Percentiles rank a stretch among this genome's conserved stretches.
Evolutionary conservation across 2,329 filamentous ascomycete species (phyloP).

Genomic region (Phaeomoniella chlamydospora): DNA sequence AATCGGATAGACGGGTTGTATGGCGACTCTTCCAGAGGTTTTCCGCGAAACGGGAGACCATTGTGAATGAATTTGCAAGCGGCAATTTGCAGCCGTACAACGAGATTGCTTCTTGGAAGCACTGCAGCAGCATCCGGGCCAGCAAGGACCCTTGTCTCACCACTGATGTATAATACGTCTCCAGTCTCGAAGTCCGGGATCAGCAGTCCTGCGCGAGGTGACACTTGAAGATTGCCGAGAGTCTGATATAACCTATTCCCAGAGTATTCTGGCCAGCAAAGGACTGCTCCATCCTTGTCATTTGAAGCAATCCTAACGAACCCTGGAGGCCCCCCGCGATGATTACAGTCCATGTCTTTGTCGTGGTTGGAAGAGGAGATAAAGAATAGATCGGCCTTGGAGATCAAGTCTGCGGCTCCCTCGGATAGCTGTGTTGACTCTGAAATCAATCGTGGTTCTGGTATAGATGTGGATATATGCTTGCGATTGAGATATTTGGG

Average conservation of each 20-base stretch:
- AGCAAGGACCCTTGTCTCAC: constrained; percentile 50
- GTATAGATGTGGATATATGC: constrained; percentile 38
- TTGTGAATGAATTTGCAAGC: constrained; percentile 47
- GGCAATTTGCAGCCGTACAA: constrained; percentile 50
- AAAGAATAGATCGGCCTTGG: constrained; percentile 61
- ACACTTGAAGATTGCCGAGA: constrained; percentile 58
- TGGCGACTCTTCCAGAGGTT: constrained; percentile 46
- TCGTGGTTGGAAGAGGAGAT: constrained; percentile 50
- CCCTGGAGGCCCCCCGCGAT: constrained; percentile 59
- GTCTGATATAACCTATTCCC: constrained; percentile 77
- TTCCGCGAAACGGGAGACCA: constrained; percentile 55
- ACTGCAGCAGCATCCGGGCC: constrained; percentile 46
- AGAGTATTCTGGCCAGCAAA: constrained; percentile 62
- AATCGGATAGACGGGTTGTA: constrained; percentile 65
- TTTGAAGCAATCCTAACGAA: constrained; percentile 49
- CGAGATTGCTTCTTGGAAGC: constrained; percentile 58
- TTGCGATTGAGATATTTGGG: constrained; percentile 79
- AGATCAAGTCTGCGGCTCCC: constrained; percentile 45
- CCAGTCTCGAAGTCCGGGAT: constrained; percentile 63
- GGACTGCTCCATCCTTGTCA: not conserved
- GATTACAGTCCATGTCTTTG: constrained; percentile 68
- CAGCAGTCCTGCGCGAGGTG: constrained; percentile 53
- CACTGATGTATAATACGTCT: constrained; percentile 61
- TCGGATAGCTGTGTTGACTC: constrained; percentile 32
- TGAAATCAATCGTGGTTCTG: constrained; percentile 38